Base-by-base conservation (phyloP, 805 yeast genomes). In the Saccharomycopsis guyanensis region DNA sequence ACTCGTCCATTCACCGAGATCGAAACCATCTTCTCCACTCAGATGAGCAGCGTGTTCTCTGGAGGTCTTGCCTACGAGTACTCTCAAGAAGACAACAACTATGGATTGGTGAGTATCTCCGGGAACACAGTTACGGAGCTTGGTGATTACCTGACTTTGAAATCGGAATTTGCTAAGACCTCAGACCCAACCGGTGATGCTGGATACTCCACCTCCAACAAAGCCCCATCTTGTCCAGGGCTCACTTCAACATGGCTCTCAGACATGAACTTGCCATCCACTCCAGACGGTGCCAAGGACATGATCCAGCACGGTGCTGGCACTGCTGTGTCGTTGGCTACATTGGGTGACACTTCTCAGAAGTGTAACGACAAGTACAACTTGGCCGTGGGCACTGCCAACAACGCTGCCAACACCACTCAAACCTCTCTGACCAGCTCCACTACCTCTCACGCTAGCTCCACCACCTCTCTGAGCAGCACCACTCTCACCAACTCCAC, bases 61-160 rank as follows among this genome's bases (percentile, higher is more conserved):
- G 97, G 97, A 55, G 97, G 97, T 35, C 70, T 91, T 50, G 95
- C 86, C 32, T 89, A 89, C 66, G 96, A 89, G 69, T 91, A 82
- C 66, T 75, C 91, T 6, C 72, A 83, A 56, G 96, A 86, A 66
- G 69, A 69, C 24, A 76, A 80, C 59, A 65, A 84, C 57, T 91
- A 86, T 61, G 97, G 97, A 24, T 70, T 91, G 41, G 97, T 91
- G 38, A 58, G 73, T 49, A 68, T 87, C 48, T 60, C 62, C 23
- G 69, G 66, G 52, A 64, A 68, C 20, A 57, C 69, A 3, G 20
- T 70, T 56, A 38, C 35, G 3, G 41, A 38, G n/a, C 40, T 47
- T 13, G 38, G 33, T 44, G 64, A 60, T 51, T 57, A 66, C 10
- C 72, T 66, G 47, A 55, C 59, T 36, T 83, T 91, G 95, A 82